phyloP scores from a whole-genome alignment of 1,284 basidiomycete species.

The Testicularia cyperi region DNA sequence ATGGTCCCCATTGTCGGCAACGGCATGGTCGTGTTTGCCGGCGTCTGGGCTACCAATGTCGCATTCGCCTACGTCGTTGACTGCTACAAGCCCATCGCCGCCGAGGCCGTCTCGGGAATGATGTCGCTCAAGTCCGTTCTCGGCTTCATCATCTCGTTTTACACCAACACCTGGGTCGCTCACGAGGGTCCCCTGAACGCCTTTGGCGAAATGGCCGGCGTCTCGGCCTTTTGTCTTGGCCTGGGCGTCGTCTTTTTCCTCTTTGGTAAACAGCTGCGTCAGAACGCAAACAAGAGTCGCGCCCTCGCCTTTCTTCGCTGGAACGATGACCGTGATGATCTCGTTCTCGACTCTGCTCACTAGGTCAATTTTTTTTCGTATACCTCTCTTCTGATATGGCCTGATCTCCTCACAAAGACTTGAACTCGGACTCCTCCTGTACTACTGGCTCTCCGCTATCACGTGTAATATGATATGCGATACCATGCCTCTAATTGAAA shows the following conservation, averaged over 20 bases:
- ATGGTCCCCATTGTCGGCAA: slow-evolving; percentile 16
- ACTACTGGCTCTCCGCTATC: no score
- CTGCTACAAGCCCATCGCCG: slow-evolving; percentile 18
- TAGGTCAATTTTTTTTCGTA: no score
- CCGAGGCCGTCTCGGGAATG: slow-evolving; percentile 7
- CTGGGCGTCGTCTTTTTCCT: slow-evolving; percentile 4
- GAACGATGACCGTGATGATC: slow-evolving; percentile 16
- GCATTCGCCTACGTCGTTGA: slow-evolving; percentile 12
- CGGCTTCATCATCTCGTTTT: slow-evolving; percentile 27
- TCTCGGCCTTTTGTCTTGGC: slow-evolving; percentile 1
- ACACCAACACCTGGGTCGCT: slow-evolving; percentile 21
- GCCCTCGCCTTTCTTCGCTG: no score
- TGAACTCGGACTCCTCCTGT: no score
- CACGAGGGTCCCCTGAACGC: slow-evolving; percentile 6
- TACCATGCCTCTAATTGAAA: no score
- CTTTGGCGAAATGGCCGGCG: slow-evolving; percentile 12
- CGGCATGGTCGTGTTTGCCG: slow-evolving; percentile 3
- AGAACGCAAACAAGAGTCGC: slow-evolving; percentile 1
- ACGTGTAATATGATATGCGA: no score
- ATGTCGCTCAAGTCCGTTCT: slow-evolving; percentile 10
- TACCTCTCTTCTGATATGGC: no score
- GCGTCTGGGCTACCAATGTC: slow-evolving; percentile 5
- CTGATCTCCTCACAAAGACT: no score
- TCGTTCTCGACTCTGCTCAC: no score
- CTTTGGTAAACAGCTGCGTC: slow-evolving; percentile 5